Conservation (phyloP, 495 filamentous ascomycete species). For the Astrocystis sublimbata region DNA sequence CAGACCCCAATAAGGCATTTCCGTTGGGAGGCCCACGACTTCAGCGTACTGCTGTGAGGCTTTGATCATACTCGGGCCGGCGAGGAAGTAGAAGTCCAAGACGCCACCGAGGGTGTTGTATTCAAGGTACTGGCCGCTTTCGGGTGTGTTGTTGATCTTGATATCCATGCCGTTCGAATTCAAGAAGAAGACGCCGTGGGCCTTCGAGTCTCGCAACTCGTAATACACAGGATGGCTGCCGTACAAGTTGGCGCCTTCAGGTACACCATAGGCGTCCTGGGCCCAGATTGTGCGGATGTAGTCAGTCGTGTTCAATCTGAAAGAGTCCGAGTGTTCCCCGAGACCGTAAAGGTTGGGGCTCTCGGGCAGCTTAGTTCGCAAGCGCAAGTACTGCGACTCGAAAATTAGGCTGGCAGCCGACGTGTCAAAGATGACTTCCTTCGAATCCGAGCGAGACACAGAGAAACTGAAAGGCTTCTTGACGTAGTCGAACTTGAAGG, state of each 20-base stretch:
- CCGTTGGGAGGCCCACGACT: constrained; percentile 65
- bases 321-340: constrained; percentile 73
- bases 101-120: constrained; percentile 83
- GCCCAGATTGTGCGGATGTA: constrained; percentile 83
- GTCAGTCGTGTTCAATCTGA: constrained; percentile 68
- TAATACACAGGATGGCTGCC: constrained; percentile 84
- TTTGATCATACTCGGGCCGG: constrained; percentile 69
- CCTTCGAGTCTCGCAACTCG: constrained; percentile 68
- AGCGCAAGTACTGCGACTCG: constrained; percentile 72
- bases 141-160: constrained; percentile 66
- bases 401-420: constrained; percentile 70
- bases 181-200: constrained; percentile 81
- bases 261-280: constrained; percentile 64
- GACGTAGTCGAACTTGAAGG: constrained; percentile 65
- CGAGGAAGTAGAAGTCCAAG: constrained; percentile 81
- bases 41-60: constrained; percentile 75
- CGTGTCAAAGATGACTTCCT: constrained; percentile 80
- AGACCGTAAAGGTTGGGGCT: constrained; percentile 72
- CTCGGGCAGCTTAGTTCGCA: constrained; percentile 67
- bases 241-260: constrained; percentile 67
- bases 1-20: constrained; percentile 86
- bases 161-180: constrained; percentile 89
- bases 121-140: constrained; percentile 71
- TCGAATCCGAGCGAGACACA: constrained; percentile 60
- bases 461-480: constrained; percentile 75